Conservation (phyloP, 257 asterid species). For the Ocimum tenuiflorum region DNA sequence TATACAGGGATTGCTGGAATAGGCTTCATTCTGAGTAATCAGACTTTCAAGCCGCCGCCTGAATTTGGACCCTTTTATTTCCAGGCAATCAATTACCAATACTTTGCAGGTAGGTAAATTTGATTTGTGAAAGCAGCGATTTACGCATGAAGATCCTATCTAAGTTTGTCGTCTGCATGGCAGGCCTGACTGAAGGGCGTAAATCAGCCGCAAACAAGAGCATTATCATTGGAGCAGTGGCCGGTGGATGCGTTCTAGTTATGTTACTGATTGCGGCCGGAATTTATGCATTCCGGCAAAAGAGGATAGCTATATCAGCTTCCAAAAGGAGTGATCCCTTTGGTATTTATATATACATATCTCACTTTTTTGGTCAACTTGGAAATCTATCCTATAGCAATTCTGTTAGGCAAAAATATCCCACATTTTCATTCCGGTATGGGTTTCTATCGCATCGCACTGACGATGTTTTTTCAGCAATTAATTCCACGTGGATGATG, state of each 20-base stretch:
- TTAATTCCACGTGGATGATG: too few relatives aligned
- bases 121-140: not conserved
- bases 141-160: not conserved
- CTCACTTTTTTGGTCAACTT: not conserved
- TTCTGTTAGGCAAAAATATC: too few relatives aligned
- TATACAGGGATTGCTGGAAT: constrained; percentile 47
- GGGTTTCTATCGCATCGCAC: too few relatives aligned
- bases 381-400: too few relatives aligned
- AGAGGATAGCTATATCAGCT: constrained; percentile 61
- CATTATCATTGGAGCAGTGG: constrained; percentile 61
- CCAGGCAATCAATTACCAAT: constrained; percentile 34
- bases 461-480: too few relatives aligned
- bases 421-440: too few relatives aligned
- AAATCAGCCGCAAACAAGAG: constrained; percentile 30
- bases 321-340: constrained; percentile 65
- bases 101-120: constrained; percentile 51
- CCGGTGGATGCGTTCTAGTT: constrained; percentile 52
- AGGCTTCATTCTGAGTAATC: constrained; percentile 67
- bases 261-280: constrained; percentile 52
- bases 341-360: constrained; percentile 30
- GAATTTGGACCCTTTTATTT: constrained; percentile 68
- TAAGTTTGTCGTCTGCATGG: not conserved
- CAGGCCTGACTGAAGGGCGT: constrained; percentile 25
- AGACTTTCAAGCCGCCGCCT: constrained; percentile 67
- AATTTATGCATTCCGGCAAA: constrained; percentile 67